A percentile compares a stretch with the other conserved stretches of the same genome.
phyloP scores from a whole-genome alignment of 1,139 yeast genomes.

The Lodderomyces jiufengensis region DNA sequence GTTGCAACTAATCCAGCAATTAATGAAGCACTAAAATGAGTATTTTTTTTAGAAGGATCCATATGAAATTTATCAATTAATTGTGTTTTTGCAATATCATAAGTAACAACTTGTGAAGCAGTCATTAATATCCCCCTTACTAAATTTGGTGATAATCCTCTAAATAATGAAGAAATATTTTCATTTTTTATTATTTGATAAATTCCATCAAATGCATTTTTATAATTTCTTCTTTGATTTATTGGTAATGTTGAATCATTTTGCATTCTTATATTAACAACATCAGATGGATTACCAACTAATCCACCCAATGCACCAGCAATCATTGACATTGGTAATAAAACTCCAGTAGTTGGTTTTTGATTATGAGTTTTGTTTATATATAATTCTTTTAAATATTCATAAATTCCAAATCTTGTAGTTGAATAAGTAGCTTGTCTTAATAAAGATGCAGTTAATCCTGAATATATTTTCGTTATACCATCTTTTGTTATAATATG shows the following conservation, averaged over 20 bases:
- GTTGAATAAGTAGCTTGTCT: slow-evolving; percentile 90
- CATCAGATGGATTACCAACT: slow-evolving; percentile 86
- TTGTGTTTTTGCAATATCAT: slow-evolving; percentile 67
- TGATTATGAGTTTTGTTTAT: slow-evolving; percentile 29
- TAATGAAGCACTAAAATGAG: slow-evolving; percentile 75
- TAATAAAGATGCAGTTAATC: slow-evolving; percentile 74
- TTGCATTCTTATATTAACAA: slow-evolving; percentile 88
- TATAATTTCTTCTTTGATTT: slow-evolving; percentile 67
- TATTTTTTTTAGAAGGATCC: slow-evolving; percentile 60
- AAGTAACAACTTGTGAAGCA: slow-evolving; percentile 86
- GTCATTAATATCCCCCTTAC: slow-evolving; percentile 85
- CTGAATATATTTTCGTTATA: slow-evolving; percentile 65
- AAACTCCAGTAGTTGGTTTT: slow-evolving; percentile 39
- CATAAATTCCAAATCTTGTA: slow-evolving; percentile 81
- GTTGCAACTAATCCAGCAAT: slow-evolving; percentile 86
- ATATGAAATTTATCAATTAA: slow-evolving; percentile 49
- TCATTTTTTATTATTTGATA: slow-evolving; percentile 59
- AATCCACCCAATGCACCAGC: slow-evolving; percentile 83
- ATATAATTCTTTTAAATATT: slow-evolving; percentile 59
- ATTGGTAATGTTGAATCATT: slow-evolving; percentile 71
- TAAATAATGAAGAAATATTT: slow-evolving; percentile 55
- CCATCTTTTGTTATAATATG: slow-evolving; percentile 67
- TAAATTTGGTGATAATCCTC: slow-evolving; percentile 77
- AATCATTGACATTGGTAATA: slow-evolving; percentile 76
- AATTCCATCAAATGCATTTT: slow-evolving; percentile 77